Evolutionary conservation across 108 stramenopile species (phyloP), one percentile per base, ranked within the genome.

Genomic region (Bacterosira constricta): DNA sequence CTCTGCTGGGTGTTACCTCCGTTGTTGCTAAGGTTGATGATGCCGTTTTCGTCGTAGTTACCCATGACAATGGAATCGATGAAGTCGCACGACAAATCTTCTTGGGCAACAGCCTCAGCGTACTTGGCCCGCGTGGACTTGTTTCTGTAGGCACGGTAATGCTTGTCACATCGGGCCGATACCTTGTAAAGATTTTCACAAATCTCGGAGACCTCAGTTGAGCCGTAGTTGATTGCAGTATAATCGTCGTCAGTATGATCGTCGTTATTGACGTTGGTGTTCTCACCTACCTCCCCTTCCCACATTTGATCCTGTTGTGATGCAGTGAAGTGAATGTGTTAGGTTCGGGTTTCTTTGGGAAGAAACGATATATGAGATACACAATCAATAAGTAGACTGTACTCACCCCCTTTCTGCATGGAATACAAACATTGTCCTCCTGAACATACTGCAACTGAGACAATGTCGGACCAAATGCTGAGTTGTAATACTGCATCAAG

Each of bases 21-120:
- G n/a, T 67, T 49, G n/a, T 53, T 66, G 60, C 66, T 60, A 10
- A 85, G 21, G 32, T 71, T 58, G 36, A 92, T 82, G 21, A 86
- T 79, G 5, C 93, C 93, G 52, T 75, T 69, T 56, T 90, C 91
- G 65, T 95, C 80, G 65, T 92, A 95, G 25, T 77, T 82, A 27
- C 90, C 88, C 38, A 75, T 78, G 21, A 89, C 68, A 15, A 95
- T 65, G 53, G 68, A 85, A 23, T 78, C 63, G 56, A 95, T 91
- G 75, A 88, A 92, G 23, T 66, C 81, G 45, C 94, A 95, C 18
- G 87, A 82, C 0, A 57, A 39, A 7, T 82, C 62, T 64, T 86
- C 79, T 2, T 77, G 59, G 26, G 53, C 66, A 30, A 12, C 46
- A 41, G 63, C 63, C 8, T 66, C 42, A 15, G 59, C 55, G 6